Conservation (phyloP, 2,329 filamentous ascomycete genomes). For the Aspergillus luchuensis region DNA sequence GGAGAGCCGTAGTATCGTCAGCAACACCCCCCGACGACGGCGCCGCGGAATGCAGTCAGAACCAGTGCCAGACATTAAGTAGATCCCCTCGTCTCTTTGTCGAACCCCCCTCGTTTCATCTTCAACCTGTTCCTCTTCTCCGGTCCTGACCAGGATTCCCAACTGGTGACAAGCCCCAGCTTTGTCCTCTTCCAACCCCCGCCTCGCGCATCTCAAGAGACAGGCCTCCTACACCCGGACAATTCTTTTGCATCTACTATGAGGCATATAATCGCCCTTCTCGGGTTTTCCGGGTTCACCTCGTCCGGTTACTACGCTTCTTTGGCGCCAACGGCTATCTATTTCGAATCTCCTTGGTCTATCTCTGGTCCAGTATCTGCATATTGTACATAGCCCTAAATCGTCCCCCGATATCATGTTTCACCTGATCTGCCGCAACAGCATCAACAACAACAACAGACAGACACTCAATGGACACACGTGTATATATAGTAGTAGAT, state of each 20-base stretch:
- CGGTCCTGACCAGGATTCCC: neutral
- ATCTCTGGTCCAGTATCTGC: neutral
- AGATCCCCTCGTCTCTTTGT: too few relatives aligned
- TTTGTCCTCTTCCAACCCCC: neutral
- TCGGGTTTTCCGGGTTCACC: neutral
- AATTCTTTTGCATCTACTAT: neutral
- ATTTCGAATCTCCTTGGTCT: neutral
- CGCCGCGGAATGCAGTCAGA: slow-evolving; percentile 21
- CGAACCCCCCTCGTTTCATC: neutral
- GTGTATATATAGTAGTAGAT: neutral
- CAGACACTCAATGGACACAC: neutral
- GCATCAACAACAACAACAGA: neutral
- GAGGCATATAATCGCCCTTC: neutral
- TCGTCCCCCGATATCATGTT: neutral
- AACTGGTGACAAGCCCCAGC: too few relatives aligned
- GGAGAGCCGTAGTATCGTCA: slow-evolving; percentile 12
- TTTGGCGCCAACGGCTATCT: neutral
- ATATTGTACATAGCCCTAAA: slow-evolving; percentile 10
- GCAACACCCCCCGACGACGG: slow-evolving; percentile 8
- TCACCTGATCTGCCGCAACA: neutral
- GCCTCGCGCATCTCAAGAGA: neutral
- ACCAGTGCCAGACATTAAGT: neutral
- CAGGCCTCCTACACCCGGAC: neutral
- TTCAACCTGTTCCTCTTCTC: neutral
- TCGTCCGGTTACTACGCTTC: neutral